Base-by-base conservation (phyloP, 345 rosid species). In the Hibiscus trionum region DNA sequence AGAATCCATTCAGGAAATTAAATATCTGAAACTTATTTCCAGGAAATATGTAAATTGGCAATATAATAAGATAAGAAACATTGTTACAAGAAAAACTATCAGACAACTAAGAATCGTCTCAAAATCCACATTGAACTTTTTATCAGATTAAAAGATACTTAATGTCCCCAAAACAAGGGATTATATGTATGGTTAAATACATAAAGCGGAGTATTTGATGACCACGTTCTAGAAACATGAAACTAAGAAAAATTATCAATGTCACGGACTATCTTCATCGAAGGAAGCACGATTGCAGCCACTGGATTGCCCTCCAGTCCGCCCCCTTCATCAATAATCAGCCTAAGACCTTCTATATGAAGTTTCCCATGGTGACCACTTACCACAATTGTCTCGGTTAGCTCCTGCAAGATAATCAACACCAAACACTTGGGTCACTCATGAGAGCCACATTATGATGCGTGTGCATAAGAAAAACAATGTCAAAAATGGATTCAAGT, bases 311-410 rank as follows among this genome's bases (percentile, higher is more conserved):
- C 72, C 44, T 80, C 87, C 19, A 74, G 69, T 62, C 95, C 97
- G 0, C 98, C 97, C 1, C 93, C 88, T 86, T 94, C 96, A 60
- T 94, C 97, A 16, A 94, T 86, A 70, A 90, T 82, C 84, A 94
- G 71, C 78, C 98, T 84, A 76, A 88, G 78, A 49, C 89, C 96
- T 63, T 91, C 91, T 8, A 94, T 78, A 39, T 86, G 88, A 77
- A 94, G 97, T 75, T 87, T 88, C 53, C 86, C 96, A 27, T 90
- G 97, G 87, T 88, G 91, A 0, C 97, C 96, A 19, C 98, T 94
- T 11, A 88, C 88, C 57, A 94, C 72, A 78, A 90, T 70, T 5
- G 88, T 86, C 10, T 86, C 59, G 12, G 52, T 42, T 70, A 86
- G 68, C 69, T 83, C 88, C 88, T 86, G 77, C 5, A 7, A 58